Evolutionary conservation across 306 rosid species (phyloP), one percentile per base, ranked within the genome.

Genomic region (Quercus berberidifolia): DNA sequence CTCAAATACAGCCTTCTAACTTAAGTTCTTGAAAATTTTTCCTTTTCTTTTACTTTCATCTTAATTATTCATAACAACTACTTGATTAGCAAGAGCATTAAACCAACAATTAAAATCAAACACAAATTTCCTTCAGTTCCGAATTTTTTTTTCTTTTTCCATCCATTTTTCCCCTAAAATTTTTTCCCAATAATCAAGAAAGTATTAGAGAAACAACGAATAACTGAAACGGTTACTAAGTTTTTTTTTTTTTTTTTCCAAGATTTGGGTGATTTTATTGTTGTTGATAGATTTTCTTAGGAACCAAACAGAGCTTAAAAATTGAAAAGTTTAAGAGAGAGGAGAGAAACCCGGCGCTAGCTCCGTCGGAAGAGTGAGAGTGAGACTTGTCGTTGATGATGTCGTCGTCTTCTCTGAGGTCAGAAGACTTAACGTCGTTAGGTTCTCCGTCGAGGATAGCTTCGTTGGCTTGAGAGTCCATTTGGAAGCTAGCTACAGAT

Each of bases 321-420:
- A 55, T 21, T 2, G 9, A 41, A 12, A 9, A 17, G 23, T 70
- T 51, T 19, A 1, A 23, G 21, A 43, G 72, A 35, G 21, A 55
- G 11, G 5, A 74, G 62, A 56, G 55, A 80, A 88, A 95, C 99
- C 98, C 99, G 11, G 99, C 93, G 78, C 99, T 95, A 3, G 98
- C 99, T 21, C 99, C 98, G 73, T 95, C 97, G 65, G 97, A 98
- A 72, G 90, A 83, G 25, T 88, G 95, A 70, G 96, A 86, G 21
- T 89, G 97, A 9, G 94, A 86, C 83, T 88, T 90, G 80, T 92
- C 91, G 46, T 41, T 41, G 46, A 41, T 41, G 46, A 41, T 41
- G 0, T 41, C 46, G 31, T 81, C 88, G 21, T 85, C 98, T 46
- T 92, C 96, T 86, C 91, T 76, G 81, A 79, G 92, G 73, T 78